phyloP scores from a whole-genome alignment of 805 yeast genomes.

The Yarrowia osloensis region DNA sequence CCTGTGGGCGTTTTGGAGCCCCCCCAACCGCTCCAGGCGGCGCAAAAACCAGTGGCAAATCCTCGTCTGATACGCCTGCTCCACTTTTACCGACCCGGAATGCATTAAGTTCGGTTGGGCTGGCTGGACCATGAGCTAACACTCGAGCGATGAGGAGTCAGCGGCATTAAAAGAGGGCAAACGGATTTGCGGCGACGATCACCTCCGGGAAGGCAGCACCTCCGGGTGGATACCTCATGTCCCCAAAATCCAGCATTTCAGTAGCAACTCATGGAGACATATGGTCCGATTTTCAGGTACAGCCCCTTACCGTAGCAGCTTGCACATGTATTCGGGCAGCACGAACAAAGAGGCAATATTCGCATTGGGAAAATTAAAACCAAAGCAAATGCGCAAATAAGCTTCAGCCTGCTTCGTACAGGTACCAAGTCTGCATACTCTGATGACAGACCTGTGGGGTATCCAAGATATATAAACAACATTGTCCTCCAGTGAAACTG shows the following conservation, averaged over 20 bases:
- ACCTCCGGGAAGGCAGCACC: not conserved
- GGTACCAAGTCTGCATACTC: conserved; percentile 14
- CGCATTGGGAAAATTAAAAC: conserved; percentile 11
- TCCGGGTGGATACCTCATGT: not conserved
- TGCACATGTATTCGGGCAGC: conserved; percentile 5
- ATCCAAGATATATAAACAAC: conserved; percentile 1
- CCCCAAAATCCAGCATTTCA: not conserved
- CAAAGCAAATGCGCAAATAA: not conserved
- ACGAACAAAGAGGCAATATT: not conserved
- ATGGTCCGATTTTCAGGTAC: conserved; percentile 11
- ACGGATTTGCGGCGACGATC: not conserved
- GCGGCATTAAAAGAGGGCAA: not conserved
- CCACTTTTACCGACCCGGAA: conserved; percentile 13
- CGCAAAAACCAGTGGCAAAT: not conserved
- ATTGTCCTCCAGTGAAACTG: not conserved
- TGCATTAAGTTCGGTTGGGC: conserved; percentile 16
- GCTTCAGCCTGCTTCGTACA: conserved; percentile 17
- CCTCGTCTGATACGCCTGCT: conserved; percentile 6
- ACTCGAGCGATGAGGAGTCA: not conserved
- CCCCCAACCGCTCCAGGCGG: not conserved
- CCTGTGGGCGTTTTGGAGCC: not conserved
- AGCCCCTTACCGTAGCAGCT: not conserved
- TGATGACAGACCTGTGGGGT: conserved; percentile 20
- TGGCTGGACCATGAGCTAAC: not conserved
- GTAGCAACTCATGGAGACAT: not conserved